phyloP scores from a whole-genome alignment of 2,329 filamentous ascomycete genomes.

The Podosphaera fusca region DNA sequence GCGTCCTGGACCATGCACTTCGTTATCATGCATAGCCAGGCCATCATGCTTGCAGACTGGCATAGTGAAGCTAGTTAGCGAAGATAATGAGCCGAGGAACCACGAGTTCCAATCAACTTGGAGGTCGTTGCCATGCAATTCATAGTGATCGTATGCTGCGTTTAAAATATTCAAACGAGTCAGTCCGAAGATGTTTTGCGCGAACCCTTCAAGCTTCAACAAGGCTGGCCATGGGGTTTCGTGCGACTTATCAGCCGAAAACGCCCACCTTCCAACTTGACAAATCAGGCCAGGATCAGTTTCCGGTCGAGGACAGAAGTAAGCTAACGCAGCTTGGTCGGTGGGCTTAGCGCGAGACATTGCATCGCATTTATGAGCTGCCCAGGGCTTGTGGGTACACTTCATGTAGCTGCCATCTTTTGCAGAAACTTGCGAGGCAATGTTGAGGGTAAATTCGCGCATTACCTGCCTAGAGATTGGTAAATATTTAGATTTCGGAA shows the following conservation, averaged over 20 bases:
- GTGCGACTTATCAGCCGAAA: neutral
- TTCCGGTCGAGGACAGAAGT: neutral
- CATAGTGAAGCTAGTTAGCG: neutral
- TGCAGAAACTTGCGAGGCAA: conserved; percentile 1
- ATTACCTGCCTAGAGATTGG: neutral
- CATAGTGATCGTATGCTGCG: neutral
- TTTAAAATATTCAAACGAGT: neutral
- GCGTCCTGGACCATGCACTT: neutral
- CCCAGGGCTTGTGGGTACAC: conserved; percentile 1
- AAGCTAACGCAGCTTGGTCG: neutral
- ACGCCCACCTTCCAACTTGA: neutral
- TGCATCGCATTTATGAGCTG: neutral
- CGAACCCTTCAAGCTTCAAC: neutral
- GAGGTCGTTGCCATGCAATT: neutral
- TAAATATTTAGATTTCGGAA: too few relatives aligned
- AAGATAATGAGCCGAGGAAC: neutral
- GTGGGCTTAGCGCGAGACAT: neutral
- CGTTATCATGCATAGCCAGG: neutral
- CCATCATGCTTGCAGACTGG: neutral
- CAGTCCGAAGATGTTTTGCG: neutral
- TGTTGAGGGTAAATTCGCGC: neutral
- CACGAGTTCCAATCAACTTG: neutral
- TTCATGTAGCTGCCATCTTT: conserved; percentile 3
- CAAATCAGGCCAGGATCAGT: neutral
- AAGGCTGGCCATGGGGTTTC: neutral